These are phyloP conservation scores for Cryptococcus depauperatus DNA, from an alignment of 1,284 basidiomycete species.

Conservation along the genomic window DNA sequence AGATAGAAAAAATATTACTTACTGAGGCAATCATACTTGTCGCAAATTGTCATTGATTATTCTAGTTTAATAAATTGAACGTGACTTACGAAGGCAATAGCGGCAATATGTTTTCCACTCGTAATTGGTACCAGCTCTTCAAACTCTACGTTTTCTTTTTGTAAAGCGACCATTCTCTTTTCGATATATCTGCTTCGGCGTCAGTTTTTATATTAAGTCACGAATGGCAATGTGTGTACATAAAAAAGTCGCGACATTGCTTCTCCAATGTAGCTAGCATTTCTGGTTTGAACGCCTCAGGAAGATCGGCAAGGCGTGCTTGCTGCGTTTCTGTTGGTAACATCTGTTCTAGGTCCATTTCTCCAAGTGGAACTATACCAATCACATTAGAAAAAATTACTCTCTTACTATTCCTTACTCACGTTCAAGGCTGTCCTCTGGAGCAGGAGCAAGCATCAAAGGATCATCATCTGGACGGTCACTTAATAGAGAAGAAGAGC, in stretches of 20 bases:
- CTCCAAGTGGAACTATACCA: not conserved
- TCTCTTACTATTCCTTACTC: conserved; percentile 3
- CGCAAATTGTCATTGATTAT: not conserved
- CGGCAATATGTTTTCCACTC: conserved; percentile 21
- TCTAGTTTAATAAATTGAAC: too few relatives aligned
- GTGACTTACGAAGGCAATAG: conserved; percentile 29
- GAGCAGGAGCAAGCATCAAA: conserved; percentile 7
- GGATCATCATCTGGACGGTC: conserved; percentile 19
- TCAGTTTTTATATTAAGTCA: not conserved
- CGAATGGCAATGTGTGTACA: conserved; percentile 6
- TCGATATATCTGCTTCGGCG: conserved; percentile 20
- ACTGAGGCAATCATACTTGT: conserved; percentile 38
- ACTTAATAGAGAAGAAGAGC: conserved; percentile 13
- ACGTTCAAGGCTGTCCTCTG: conserved; percentile 16
- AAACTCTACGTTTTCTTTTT: conserved; percentile 14
- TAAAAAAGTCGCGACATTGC: conserved; percentile 36
- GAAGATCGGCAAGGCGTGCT: conserved; percentile 15
- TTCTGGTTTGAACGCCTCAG: conserved; percentile 24
- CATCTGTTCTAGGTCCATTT: conserved; percentile 2
- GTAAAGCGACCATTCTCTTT: conserved; percentile 9
- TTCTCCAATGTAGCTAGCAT: conserved; percentile 32
- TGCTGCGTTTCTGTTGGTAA: conserved; percentile 7
- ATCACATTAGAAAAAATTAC: too few relatives aligned
- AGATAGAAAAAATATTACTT: conserved; percentile 10
- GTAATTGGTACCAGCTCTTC: conserved; percentile 20